Base-by-base conservation (phyloP, 495 filamentous ascomycete genomes). In the Cercophora newfieldiana region DNA sequence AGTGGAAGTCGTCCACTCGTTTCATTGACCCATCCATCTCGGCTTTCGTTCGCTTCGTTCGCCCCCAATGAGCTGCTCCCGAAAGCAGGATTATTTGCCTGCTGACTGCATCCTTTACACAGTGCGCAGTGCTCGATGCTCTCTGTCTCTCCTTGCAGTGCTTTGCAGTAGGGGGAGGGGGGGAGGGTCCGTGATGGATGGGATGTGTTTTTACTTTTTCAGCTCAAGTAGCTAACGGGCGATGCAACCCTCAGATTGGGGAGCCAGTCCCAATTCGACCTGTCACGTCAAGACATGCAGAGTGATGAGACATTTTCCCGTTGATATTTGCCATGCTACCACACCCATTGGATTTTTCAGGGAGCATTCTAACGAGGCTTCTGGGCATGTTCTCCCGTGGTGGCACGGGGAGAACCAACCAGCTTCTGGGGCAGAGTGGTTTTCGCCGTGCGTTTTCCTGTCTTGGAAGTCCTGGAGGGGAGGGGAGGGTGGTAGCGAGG, bases 311-410 rank as follows among this genome's bases (percentile, higher is more conserved):
- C 58, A 60, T 47, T 60, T 12, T 60, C n/a, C 16, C 37, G 37
- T 44, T 14, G 37, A 47, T 31, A 44, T 37, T 56, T 63, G 28
- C 30, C 37, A 53, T 63, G 61, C 28, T 49, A 29, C 37, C 37
- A 30, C 28, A 21, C 29, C 21, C 30, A 25, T 19, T 63, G 3
- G 49, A n/a, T 53, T 53, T 16, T 18, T 33, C 28, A 55, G 28
- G 49, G 24, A 25, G 22, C n/a, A 37, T 53, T 37, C 60, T 54
- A 31, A 26, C 60, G 47, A 63, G 49, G 48, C 61, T 63, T 63
- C 59, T 61, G 37, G 4, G 28, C 61, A 49, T 56, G 26, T 63
- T 63, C 61, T 63, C 50, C 61, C 61, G 50, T 37, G 22, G 58
- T 44, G 18, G 16, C 58, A n/a, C 37, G 47, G 24, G 25, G 29